Percentiles rank a stretch among this genome's conserved stretches.
phyloP scores from a whole-genome alignment of 495 filamentous ascomycete genomes.

The Penicillium daleae region DNA sequence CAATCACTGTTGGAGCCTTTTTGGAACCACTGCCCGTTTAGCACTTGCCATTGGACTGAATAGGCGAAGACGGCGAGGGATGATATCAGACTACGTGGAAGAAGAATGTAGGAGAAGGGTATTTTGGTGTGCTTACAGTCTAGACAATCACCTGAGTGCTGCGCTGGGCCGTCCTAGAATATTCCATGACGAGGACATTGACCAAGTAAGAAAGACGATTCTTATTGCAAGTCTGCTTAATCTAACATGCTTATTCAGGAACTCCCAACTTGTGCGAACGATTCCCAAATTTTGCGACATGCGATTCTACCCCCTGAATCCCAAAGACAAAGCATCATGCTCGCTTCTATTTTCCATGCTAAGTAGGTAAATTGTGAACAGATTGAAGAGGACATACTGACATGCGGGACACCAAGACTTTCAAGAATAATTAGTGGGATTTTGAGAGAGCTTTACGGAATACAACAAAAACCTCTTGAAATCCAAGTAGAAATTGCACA shows the following conservation, averaged over 20 bases:
- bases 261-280: not conserved
- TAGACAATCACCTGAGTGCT: not conserved
- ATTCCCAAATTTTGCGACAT: not conserved
- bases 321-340: not conserved
- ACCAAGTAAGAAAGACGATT: not conserved
- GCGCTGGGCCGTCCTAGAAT: not conserved
- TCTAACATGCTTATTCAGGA: not conserved
- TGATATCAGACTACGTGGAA: not conserved
- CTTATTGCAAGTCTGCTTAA: too few species aligned
- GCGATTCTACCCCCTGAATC: not conserved
- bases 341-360: not conserved
- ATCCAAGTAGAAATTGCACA: not conserved
- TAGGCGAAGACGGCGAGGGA: not conserved
- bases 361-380: not conserved
- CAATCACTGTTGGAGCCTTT: constrained; percentile 45
- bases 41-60: constrained; percentile 15
- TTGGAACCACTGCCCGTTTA: constrained; percentile 10
- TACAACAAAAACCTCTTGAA: not conserved
- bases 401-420: not conserved
- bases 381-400: not conserved
- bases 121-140: not conserved
- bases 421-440: not conserved
- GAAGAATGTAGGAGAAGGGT: not conserved
- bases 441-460: not conserved
- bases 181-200: not conserved